Conservation (phyloP, 208 protist species). For the Leishmania tropica region DNA sequence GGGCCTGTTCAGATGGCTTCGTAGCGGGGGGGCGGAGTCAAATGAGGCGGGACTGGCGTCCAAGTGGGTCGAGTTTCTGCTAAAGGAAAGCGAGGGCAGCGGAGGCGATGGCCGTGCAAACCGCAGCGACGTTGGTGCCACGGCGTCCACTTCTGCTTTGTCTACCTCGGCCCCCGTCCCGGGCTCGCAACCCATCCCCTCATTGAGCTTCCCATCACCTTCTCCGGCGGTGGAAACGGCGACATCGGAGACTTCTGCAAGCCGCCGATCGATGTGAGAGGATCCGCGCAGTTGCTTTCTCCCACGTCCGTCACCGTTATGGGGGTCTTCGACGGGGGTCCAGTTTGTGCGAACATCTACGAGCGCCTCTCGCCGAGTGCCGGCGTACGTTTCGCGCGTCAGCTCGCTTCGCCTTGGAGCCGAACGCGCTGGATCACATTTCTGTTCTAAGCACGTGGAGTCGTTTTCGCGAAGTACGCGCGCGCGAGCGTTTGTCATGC, state of each 20-base stretch:
- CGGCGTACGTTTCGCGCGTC: neutral
- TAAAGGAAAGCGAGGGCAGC: slow-evolving; percentile 60
- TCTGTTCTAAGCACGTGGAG: neutral
- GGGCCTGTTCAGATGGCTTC: slow-evolving; percentile 34
- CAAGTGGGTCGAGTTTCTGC: slow-evolving; percentile 87
- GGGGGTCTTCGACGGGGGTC: neutral
- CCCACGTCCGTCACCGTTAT: neutral
- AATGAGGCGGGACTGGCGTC: slow-evolving; percentile 44
- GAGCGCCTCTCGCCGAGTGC: neutral
- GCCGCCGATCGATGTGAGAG: neutral
- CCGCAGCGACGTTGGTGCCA: neutral
- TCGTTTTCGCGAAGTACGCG: neutral
- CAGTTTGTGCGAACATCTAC: neutral
- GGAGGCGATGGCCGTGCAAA: neutral
- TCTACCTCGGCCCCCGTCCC: neutral
- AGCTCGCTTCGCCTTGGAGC: neutral
- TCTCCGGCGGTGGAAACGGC: neutral
- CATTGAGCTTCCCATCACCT: neutral
- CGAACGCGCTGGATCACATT: neutral
- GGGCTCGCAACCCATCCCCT: neutral
- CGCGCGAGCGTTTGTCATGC: neutral
- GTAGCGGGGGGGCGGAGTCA: neutral
- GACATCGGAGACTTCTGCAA: neutral
- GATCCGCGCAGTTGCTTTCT: neutral
- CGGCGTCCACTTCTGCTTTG: neutral